These are phyloP conservation scores for Chloropicon primus DNA, from an alignment of 139 green algal genomes.

Conservation along the genomic window DNA sequence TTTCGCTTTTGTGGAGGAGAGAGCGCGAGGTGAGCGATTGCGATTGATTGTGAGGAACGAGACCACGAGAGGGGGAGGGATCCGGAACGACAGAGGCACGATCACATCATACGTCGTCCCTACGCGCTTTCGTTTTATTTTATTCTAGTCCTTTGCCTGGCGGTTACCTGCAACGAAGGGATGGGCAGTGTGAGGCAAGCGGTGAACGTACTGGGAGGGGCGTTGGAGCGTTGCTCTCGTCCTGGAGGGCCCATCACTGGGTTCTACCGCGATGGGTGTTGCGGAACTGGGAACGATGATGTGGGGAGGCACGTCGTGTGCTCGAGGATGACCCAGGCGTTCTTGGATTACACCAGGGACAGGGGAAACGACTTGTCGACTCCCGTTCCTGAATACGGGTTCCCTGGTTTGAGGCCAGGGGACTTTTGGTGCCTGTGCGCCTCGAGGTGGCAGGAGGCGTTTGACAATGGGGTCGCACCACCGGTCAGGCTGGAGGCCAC, in stretches of 20 bases:
- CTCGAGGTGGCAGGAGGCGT: constrained; percentile 8
- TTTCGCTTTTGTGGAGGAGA: too few species aligned
- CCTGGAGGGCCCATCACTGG: not conserved
- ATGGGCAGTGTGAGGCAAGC: not conserved
- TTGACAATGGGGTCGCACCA: constrained; percentile 1
- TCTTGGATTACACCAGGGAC: not conserved
- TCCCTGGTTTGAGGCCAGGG: not conserved
- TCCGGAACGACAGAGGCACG: too few species aligned
- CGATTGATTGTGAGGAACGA: too few species aligned
- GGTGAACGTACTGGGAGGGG: not conserved
- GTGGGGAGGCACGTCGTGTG: not conserved
- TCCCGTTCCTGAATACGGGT: not conserved
- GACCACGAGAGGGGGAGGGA: too few species aligned
- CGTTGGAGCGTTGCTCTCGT: not conserved
- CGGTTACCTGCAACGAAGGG: not conserved
- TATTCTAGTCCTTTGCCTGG: too few species aligned
- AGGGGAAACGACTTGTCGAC: not conserved
- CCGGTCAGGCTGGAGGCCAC: constrained; percentile 4
- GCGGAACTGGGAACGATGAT: not conserved
- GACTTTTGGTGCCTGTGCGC: constrained; percentile 12
- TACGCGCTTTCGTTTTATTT: too few species aligned
- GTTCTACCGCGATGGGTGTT: not conserved
- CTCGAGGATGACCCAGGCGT: not conserved
- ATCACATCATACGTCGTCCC: too few species aligned
- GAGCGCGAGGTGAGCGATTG: too few species aligned